Conservation (phyloP, 257 asterid genomes). For the Solanum infundibuliforme region DNA sequence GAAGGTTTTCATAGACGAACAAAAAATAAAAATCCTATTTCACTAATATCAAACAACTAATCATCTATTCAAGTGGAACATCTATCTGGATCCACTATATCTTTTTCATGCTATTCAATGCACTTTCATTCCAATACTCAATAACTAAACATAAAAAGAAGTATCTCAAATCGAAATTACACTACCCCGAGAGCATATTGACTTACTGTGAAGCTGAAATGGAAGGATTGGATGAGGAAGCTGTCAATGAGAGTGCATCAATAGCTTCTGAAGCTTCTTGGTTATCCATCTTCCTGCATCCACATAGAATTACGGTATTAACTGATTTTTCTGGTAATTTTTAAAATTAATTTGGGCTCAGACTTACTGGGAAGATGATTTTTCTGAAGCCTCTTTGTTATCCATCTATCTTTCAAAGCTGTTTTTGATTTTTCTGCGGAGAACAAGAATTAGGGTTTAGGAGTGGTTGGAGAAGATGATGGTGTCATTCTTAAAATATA, state of each 20-base stretch:
- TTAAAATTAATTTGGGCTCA: not conserved
- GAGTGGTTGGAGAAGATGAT: not conserved
- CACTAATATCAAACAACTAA: not conserved
- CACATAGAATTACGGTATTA: not conserved
- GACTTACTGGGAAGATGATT: not conserved
- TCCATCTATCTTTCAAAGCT: not conserved
- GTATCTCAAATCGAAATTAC: not conserved
- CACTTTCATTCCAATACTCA: not conserved
- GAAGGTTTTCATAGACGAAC: not conserved
- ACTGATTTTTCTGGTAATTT: not conserved
- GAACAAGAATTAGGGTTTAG: not conserved
- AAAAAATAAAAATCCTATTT: not conserved
- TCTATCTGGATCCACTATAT: not conserved
- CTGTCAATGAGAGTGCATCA: not conserved
- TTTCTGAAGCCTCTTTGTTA: not conserved
- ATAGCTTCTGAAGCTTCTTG: not conserved
- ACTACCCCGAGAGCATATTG: not conserved
- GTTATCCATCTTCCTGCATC: not conserved
- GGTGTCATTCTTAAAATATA: not conserved
- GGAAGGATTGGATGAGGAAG: not conserved
- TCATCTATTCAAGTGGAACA: not conserved
- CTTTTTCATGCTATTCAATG: not conserved
- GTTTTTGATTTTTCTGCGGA: not conserved
- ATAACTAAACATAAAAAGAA: not conserved
- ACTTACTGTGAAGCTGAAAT: not conserved